Evolutionary conservation across 805 yeast genomes (phyloP).

Genomic region (Teunomyces barrocoloradensis): DNA sequence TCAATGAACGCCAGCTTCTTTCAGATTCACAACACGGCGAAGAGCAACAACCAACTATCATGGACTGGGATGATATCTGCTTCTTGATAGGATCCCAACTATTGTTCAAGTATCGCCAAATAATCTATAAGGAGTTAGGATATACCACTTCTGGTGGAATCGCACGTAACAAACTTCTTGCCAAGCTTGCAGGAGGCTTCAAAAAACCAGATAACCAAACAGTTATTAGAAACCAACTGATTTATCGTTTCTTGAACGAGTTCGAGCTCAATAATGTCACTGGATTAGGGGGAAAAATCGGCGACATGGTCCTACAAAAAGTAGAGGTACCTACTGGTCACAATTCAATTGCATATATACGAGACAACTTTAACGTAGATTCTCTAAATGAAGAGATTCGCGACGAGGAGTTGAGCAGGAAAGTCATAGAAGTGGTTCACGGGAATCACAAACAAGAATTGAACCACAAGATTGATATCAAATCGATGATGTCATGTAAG

Average conservation of each 20-base stretch:
- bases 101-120: slow-evolving; percentile 51
- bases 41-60: background rate
- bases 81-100: slow-evolving; percentile 64
- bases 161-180: slow-evolving; percentile 69
- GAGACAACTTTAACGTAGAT: slow-evolving; percentile 43
- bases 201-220: slow-evolving; percentile 88
- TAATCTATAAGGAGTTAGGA: slow-evolving; percentile 54
- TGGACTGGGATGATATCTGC: slow-evolving; percentile 78
- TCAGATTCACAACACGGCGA: background rate
- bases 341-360: slow-evolving; percentile 47
- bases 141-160: slow-evolving; percentile 92
- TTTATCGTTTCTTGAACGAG: slow-evolving; percentile 52
- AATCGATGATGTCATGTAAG: slow-evolving; percentile 88
- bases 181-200: slow-evolving; percentile 84
- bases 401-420: slow-evolving; percentile 49
- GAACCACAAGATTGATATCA: slow-evolving; percentile 56
- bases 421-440: slow-evolving; percentile 58
- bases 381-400: slow-evolving; percentile 18
- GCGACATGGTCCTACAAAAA: slow-evolving; percentile 52
- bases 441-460: slow-evolving; percentile 62
- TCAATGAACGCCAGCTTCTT: background rate
- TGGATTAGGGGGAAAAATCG: slow-evolving; percentile 89
- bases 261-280: slow-evolving; percentile 74
- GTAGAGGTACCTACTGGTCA: slow-evolving; percentile 49
- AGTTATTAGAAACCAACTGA: slow-evolving; percentile 50